Conservation (phyloP, 257 asterid genomes). For the Solanum microdontum region DNA sequence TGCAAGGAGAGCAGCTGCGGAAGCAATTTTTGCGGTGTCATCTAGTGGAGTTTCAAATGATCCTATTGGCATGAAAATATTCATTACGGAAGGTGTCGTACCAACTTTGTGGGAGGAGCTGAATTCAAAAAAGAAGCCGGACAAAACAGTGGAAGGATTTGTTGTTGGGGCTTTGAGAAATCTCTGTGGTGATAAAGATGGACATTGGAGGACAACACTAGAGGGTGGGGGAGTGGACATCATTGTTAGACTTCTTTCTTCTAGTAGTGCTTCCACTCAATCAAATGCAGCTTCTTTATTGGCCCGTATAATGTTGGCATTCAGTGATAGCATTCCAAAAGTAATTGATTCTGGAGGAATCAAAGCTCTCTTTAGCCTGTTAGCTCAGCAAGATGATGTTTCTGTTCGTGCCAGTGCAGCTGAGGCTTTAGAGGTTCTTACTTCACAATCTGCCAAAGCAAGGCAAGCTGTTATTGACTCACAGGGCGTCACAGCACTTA, state of each 20-base stretch:
- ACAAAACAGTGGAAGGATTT: slow-evolving; percentile 68
- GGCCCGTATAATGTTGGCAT: slow-evolving; percentile 53
- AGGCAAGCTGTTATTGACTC: slow-evolving; percentile 50
- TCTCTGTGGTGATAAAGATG: slow-evolving; percentile 81
- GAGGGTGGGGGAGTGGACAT: slow-evolving; percentile 80
- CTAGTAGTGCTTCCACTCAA: slow-evolving; percentile 50
- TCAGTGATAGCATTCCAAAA: slow-evolving; percentile 51
- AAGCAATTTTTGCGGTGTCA: slow-evolving; percentile 63
- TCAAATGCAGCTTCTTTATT: slow-evolving; percentile 85
- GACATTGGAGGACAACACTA: slow-evolving; percentile 57
- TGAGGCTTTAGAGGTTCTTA: slow-evolving; percentile 70
- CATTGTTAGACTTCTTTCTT: slow-evolving; percentile 55
- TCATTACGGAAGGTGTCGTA: slow-evolving; percentile 74
- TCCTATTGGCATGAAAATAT: slow-evolving; percentile 74
- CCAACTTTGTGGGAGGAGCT: slow-evolving; percentile 72
- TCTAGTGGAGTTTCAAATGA: slow-evolving; percentile 65
- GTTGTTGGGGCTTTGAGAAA: slow-evolving; percentile 73
- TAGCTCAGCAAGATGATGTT: slow-evolving; percentile 50
- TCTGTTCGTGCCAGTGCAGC: slow-evolving; percentile 72
- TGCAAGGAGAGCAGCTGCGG: slow-evolving; percentile 81
- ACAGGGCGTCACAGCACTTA: slow-evolving; percentile 54
- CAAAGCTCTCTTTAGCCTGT: slow-evolving; percentile 46
- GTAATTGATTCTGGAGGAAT: slow-evolving; percentile 61
- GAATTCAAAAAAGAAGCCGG: slow-evolving; percentile 38
- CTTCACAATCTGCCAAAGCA: slow-evolving; percentile 49